Evolutionary conservation across 192 early-diverging fungal genomes (phyloP), one percentile per base, ranked within the genome.

Genomic region (Coemansia sp.): DNA sequence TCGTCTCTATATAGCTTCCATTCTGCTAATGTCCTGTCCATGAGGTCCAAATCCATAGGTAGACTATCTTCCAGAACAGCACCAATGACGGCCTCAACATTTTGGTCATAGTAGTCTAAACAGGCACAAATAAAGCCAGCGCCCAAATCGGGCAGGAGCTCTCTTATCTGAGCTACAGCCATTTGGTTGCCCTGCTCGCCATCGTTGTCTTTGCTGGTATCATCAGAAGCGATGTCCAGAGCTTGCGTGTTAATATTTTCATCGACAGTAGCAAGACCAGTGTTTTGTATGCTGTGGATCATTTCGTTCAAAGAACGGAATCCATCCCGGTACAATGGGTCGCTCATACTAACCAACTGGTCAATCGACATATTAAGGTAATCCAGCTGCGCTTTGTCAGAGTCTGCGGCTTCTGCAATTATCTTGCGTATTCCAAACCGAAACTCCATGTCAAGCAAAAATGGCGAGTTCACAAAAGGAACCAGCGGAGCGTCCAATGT

Each of bases 91-190:
- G 72, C 72, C 62, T 98, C 94, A 15, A 85, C 68, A 68, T 91
- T 81, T 69, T 88, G 83, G 13, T 83, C 71, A 32, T 92, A 88
- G 6, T 85, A 78, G 7, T 83, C 75, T n/a, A 97, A 80, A 66
- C 94, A 94, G 3, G 92, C 90, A 64, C 94, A 92, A 56, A 98
- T 88, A 76, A 95, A 98, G 9, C 95, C 95, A 15, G 90, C 90
- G 13, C 94, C 95, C 10, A 96, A 80, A 52, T 95, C 91, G 0
- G 95, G 92, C 63, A 98, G 93, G 41, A 98, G 62, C 49, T 98
- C 94, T 47, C 90, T 87, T 3, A 98, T 78, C 69, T 95, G 92
- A 4, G 89, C 90, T 54, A 97, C 90, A 8, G 88, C 79, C 0
- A 78, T 75, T 4, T 16, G 39, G 39, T 59, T 13, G 5, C 18